These are phyloP conservation scores for Colletotrichum zoysiae DNA, from an alignment of 2,329 filamentous ascomycete species.

Conservation along the genomic window DNA sequence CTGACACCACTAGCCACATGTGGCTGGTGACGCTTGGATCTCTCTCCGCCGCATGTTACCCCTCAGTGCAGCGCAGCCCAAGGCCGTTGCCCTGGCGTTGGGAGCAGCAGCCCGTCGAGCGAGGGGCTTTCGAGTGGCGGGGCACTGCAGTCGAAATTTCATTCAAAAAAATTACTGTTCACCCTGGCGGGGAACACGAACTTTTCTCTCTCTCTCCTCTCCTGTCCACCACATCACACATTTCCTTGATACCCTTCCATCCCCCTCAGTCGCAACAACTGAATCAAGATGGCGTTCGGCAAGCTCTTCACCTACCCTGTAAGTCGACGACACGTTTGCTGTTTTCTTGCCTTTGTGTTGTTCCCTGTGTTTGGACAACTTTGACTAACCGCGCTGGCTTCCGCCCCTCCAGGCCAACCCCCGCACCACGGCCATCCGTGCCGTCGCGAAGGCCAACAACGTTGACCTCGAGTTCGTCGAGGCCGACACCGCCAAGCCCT, in stretches of 20 bases:
- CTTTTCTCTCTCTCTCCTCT: constrained; percentile 47
- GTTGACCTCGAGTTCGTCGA: constrained; percentile 90
- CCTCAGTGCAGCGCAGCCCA: constrained; percentile 12
- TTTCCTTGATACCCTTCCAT: constrained; percentile 45
- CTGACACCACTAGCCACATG: background rate
- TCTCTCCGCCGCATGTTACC: constrained; percentile 10
- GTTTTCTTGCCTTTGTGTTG: background rate
- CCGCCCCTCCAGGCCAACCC: constrained; percentile 78
- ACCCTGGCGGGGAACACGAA: constrained; percentile 35
- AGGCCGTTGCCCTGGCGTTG: constrained; percentile 24
- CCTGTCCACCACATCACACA: constrained; percentile 45
- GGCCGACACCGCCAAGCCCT: constrained; percentile 74
- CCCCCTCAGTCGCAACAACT: constrained; percentile 45
- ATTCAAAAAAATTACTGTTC: constrained; percentile 42
- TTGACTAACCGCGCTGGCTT: constrained; percentile 51
- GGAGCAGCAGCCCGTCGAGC: constrained; percentile 28
- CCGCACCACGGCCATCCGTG: constrained; percentile 88
- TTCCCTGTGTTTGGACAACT: background rate
- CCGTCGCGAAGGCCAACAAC: constrained; percentile 97
- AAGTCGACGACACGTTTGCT: constrained; percentile 50
- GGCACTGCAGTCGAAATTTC: constrained; percentile 39
- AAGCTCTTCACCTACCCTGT: constrained; percentile 94
- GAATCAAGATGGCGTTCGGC: constrained; percentile 90
- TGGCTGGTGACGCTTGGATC: background rate
- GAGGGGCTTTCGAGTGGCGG: constrained; percentile 35